Percentiles rank a stretch among this genome's conserved stretches.
phyloP scores from a whole-genome alignment of 176 grass and related monocot genomes.

The Aegilops longissima region DNA sequence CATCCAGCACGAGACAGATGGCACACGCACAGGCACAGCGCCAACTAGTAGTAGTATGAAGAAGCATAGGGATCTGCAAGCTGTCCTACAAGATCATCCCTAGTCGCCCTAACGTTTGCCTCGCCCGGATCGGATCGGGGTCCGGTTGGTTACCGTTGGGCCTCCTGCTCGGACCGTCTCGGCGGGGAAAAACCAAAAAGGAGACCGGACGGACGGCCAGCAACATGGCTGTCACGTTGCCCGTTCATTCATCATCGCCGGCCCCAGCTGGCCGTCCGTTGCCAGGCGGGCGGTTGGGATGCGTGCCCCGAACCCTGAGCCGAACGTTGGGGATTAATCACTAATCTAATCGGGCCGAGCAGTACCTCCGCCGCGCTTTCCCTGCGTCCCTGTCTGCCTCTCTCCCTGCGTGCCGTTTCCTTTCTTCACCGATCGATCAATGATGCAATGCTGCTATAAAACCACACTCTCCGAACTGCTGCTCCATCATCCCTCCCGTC shows the following conservation, averaged over 20 bases:
- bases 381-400: not conserved
- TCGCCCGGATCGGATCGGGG: not conserved
- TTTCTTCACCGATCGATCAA: not conserved
- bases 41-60: too few relatives aligned
- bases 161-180: too few relatives aligned
- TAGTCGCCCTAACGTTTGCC: not conserved
- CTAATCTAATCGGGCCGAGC: not conserved
- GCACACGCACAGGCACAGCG: too few relatives aligned
- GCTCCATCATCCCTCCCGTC: not conserved
- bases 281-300: not conserved
- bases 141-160: not conserved
- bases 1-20: too few relatives aligned
- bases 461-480: not conserved
- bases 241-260: not conserved
- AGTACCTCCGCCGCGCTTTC: not conserved
- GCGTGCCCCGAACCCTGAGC: not conserved
- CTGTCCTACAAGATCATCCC: not conserved
- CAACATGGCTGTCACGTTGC: constrained; percentile 27
- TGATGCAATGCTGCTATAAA: constrained; percentile 30
- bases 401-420: not conserved
- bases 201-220: too few relatives aligned
- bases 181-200: too few relatives aligned
- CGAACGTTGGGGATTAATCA: constrained; percentile 41
- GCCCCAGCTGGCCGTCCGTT: not conserved
- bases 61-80: not conserved